Evolutionary conservation across 768 basidiomycete species (phyloP), one percentile per base, ranked within the genome.

Genomic region (Tylopilus vinaceipallidus): DNA sequence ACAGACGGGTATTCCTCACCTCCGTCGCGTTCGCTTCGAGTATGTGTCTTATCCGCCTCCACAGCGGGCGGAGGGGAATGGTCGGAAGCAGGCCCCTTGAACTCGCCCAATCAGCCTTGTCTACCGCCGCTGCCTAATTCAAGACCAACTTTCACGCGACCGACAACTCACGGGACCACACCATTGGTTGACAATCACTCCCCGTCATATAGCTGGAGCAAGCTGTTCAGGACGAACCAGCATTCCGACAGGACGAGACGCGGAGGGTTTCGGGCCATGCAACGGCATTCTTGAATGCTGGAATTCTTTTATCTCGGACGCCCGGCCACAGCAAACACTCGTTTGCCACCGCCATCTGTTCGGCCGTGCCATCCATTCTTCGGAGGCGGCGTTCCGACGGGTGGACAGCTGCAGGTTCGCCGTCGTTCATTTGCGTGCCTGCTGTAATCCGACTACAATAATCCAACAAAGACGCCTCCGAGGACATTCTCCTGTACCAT

Each of bases 121-220:
- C n/a, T 30, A n/a, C 42, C 14, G 12, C 20, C 12, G 17, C 19
- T 39, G 38, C 33, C 50, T 16, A 51, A 51, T 51, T 51, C 50
- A 39, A 51, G 24, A 17, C 19, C 13, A 16, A 30, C 20, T 52
- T 52, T 52, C 51, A 52, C 51, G 49, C 51, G 41, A 42, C 17
- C 30, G 40, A 40, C 38, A 42, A 12, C 40, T 42, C 45, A 46
- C 45, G 7, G 33, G 26, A 45, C 44, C 32, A 32, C 20, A 17
- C 22, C 39, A n/a, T n/a, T n/a, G n/a, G n/a, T n/a, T n/a, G n/a
- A n/a, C n/a, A n/a, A n/a, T n/a, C n/a, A n/a, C n/a, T n/a, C n/a
- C n/a, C n/a, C n/a, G n/a, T n/a, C n/a, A n/a, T n/a, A n/a, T n/a
- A n/a, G n/a, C n/a, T n/a, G n/a, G n/a, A n/a, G n/a, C n/a, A n/a